Evolutionary conservation across 495 filamentous ascomycete species (phyloP).

Genomic region (Neurospora sp.): DNA sequence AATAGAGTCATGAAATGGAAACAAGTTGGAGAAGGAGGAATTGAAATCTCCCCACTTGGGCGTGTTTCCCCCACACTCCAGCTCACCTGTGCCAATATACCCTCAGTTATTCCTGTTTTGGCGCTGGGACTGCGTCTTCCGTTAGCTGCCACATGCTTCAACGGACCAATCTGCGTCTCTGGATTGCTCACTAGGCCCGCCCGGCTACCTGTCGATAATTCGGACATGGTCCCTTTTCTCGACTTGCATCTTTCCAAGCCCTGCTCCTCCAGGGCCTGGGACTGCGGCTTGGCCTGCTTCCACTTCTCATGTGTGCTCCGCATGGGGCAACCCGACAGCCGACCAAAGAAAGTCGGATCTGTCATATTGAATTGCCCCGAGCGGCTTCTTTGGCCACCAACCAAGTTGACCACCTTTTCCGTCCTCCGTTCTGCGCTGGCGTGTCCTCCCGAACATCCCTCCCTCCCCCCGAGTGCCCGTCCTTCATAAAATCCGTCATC

Average conservation of each 20-base stretch:
- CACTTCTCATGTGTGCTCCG: constrained; percentile 10
- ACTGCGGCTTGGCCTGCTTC: constrained; percentile 3
- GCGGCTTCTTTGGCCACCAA: constrained; percentile 6
- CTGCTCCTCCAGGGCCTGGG: constrained; percentile 1
- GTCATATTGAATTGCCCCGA: background rate
- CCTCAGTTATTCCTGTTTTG: background rate
- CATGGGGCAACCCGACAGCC: constrained; percentile 14
- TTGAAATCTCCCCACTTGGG: background rate
- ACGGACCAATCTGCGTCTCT: background rate
- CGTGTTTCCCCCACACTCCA: background rate
- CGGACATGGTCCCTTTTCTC: background rate
- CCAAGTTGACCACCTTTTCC: background rate
- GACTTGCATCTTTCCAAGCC: background rate
- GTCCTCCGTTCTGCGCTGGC: background rate
- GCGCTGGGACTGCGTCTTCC: background rate
- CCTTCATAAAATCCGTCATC: constrained; percentile 17
- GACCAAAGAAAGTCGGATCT: constrained; percentile 7
- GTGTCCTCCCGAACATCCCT: background rate
- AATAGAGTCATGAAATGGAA: background rate
- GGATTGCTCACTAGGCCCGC: background rate
- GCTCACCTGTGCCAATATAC: background rate
- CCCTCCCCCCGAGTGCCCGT: background rate
- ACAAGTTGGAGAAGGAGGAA: background rate
- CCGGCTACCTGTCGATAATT: background rate
- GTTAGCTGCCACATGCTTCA: background rate